Percentiles rank a stretch among this genome's conserved stretches.
Evolutionary conservation across 441 rosid genomes (phyloP).

Genomic region (Aleurites moluccanus): DNA sequence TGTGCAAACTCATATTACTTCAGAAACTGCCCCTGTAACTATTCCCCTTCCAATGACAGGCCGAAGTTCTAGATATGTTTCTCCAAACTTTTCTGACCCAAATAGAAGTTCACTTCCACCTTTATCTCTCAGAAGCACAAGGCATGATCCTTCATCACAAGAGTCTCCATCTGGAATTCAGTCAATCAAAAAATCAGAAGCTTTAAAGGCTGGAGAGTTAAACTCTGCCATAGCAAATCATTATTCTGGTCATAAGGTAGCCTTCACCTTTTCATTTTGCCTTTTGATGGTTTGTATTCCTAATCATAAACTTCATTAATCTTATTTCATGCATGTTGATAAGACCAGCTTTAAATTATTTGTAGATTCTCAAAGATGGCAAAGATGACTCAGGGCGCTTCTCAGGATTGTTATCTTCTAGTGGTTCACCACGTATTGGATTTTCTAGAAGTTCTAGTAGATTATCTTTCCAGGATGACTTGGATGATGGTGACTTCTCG

Average conservation of each 20-base stretch:
- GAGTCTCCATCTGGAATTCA: conserved; percentile 77
- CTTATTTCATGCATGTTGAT: conserved; percentile 18
- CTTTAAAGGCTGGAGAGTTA: conserved; percentile 58
- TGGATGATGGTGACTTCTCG: conserved; percentile 78
- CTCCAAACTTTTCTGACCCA: conserved; percentile 82
- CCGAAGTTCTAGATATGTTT: conserved; percentile 49
- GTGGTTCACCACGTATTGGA: conserved; percentile 76
- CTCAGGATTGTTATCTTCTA: conserved; percentile 79
- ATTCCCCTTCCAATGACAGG: conserved; percentile 60
- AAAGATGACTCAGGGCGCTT: conserved; percentile 83
- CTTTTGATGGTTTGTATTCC: conserved; percentile 10
- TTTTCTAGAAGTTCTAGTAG: conserved; percentile 85
- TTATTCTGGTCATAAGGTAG: conserved; percentile 70
- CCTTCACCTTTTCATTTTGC: conserved; percentile 12
- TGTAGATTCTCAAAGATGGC: conserved; percentile 60
- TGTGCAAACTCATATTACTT: conserved; percentile 39
- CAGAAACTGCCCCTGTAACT: conserved; percentile 81
- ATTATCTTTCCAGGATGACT: conserved; percentile 76
- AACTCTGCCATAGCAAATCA: conserved; percentile 54
- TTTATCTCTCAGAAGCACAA: conserved; percentile 68
- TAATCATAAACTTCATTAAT: background rate
- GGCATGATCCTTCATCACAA: conserved; percentile 67
- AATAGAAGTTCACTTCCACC: conserved; percentile 80
- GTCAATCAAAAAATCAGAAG: conserved; percentile 49
- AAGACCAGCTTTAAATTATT: conserved; percentile 22